phyloP scores from a whole-genome alignment of 2,329 filamentous ascomycete species.

The Seiridium unicorne region DNA sequence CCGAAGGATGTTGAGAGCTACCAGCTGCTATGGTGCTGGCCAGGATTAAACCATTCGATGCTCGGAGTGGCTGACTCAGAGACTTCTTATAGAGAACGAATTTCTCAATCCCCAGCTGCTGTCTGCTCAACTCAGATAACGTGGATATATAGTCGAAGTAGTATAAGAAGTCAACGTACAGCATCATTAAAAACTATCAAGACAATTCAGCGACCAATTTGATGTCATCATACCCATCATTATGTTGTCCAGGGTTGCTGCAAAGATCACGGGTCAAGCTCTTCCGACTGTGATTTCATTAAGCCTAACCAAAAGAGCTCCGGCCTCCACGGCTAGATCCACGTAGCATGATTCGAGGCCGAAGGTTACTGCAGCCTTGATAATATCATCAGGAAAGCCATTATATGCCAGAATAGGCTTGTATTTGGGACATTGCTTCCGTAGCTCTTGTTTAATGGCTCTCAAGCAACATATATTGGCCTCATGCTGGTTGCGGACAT shows the following conservation, averaged over 20 bases:
- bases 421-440: constrained; percentile 1
- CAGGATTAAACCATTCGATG: constrained; percentile 1
- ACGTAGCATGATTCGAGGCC: constrained; percentile 9
- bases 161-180: constrained; percentile 11
- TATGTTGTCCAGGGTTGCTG: constrained; percentile 9
- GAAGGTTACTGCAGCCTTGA: constrained; percentile 8
- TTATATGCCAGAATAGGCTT: constrained; percentile 10
- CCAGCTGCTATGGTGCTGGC: constrained; percentile 12
- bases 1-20: not conserved
- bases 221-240: constrained; percentile 7
- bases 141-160: constrained; percentile 14
- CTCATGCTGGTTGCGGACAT: constrained; percentile 10
- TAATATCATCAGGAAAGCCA: constrained; percentile 1
- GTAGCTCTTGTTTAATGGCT: constrained; percentile 14
- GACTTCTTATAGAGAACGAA: constrained; percentile 4
- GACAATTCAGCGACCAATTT: not conserved
- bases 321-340: not conserved
- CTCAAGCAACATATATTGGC: constrained; percentile 14
- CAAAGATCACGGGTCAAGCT: constrained; percentile 11
- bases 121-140: not conserved
- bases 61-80: not conserved
- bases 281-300: not conserved
- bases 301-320: no score
- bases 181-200: constrained; percentile 6
- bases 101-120: not conserved